Base-by-base conservation (phyloP, 345 rosid genomes). In the Euclidium syriacum region DNA sequence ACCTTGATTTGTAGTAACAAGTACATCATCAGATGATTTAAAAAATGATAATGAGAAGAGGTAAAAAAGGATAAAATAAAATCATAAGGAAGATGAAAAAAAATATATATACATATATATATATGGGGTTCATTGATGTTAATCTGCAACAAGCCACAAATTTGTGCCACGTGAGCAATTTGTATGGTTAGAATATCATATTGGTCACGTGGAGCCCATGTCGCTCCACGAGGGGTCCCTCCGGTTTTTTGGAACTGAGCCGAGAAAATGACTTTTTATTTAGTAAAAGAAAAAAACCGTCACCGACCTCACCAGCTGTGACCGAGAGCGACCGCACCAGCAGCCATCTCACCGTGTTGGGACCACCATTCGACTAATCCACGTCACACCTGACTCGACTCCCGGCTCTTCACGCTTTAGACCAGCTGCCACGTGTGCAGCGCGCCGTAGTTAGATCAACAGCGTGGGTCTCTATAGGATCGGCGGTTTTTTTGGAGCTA, bases 271-370 rank as follows among this genome's bases (percentile, higher is more conserved):
- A 54, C 27, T 33, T n/a, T n/a, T 53, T 3, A 7, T 7, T 29
- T 27, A 23, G 8, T 9, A 23, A 2, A 6, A 6, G 7, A 20
- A 24, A 44, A 27, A 58, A 51, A 59, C 61, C 67, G 54, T 68
- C 61, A 51, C 61, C 61, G 73, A 68, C 59, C 56, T 36, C 34
- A 58, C 46, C 73, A 68, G 73, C 73, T 68, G 73, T 67, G 34
- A 50, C 23, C 30, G 60, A 68, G 36, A 68, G 46, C 61, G 73
- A 59, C 73, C 46, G 60, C 66, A 68, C 73, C 66, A 58, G 8
- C 4, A 67, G 50, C 65, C 40, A 58, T 58, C 64, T 48, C 72
- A 25, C 34, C 10, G 25, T 36, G 23, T 25, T 3, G 20, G 50
- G 24, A 15, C 72, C 72, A 44, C 10, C 1, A n/a, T 14, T 16